A percentile compares a stretch with the other conserved stretches of the same genome.
Conservation (phyloP, 164 flowering plant species). For the Macadamia tetraphylla region DNA sequence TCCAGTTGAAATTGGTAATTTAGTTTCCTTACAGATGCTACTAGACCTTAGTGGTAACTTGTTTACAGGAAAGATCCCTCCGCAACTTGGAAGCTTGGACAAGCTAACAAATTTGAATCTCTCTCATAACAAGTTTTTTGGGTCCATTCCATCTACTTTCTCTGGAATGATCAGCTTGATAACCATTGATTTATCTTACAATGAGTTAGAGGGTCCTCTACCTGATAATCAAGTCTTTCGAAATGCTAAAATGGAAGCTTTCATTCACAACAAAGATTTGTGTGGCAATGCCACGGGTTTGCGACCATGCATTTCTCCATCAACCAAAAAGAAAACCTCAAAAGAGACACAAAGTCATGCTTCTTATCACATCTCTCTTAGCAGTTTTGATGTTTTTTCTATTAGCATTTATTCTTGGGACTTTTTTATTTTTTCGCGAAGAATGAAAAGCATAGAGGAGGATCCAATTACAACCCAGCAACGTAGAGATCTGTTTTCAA, state of each 20-base stretch:
- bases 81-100: background rate
- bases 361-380: background rate
- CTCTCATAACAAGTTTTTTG: conserved; percentile 7
- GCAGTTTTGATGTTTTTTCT: background rate
- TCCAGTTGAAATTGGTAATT: no score
- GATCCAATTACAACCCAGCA: background rate
- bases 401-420: background rate
- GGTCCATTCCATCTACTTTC: conserved; percentile 5
- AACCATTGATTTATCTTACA: conserved; percentile 3
- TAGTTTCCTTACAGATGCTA: no score
- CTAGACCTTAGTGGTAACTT: conserved; percentile 6
- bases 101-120: conserved; percentile 3
- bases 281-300: conserved; percentile 15
- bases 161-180: background rate
- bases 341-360: background rate
- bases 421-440: background rate
- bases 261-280: conserved; percentile 9
- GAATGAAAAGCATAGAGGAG: background rate
- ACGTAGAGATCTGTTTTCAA: background rate
- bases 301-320: background rate
- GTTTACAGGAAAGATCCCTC: conserved; percentile 5
- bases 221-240: conserved; percentile 3
- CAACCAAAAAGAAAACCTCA: no score
- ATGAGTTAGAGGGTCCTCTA: conserved; percentile 10
- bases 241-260: background rate